phyloP scores from a whole-genome alignment of 768 basidiomycete genomes.

The Mycena polygramma region DNA sequence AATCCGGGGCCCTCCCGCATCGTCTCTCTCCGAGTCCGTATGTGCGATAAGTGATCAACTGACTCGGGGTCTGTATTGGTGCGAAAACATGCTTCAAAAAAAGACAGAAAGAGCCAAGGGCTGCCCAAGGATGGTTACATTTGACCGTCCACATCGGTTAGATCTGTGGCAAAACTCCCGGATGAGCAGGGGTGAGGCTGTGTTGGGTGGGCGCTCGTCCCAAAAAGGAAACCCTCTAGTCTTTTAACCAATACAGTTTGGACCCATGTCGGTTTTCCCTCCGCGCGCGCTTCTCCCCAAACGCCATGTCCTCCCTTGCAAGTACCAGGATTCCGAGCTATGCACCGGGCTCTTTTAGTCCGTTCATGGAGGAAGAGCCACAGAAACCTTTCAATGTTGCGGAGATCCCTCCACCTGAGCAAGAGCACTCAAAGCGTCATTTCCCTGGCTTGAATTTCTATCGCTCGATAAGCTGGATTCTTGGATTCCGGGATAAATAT shows the following conservation, averaged over 20 bases:
- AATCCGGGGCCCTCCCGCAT: neutral
- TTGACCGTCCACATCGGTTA: neutral
- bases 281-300: neutral
- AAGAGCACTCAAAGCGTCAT: neutral
- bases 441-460: conserved; percentile 30
- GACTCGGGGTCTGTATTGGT: conserved; percentile 2
- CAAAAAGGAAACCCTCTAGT: neutral
- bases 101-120: neutral
- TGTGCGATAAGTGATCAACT: conserved; percentile 16
- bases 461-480: conserved; percentile 42
- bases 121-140: conserved; percentile 13
- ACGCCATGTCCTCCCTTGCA: conserved; percentile 24
- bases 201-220: neutral
- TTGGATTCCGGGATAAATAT: conserved; percentile 43
- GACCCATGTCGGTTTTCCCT: neutral
- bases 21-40: neutral
- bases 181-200: too few species aligned
- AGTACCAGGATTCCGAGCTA: conserved; percentile 11
- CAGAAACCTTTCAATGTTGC: conserved; percentile 1
- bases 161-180: too few species aligned
- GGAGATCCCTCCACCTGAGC: neutral
- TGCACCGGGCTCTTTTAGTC: conserved; percentile 12
- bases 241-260: neutral
- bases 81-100: neutral
- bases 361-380: conserved; percentile 10